Conservation (phyloP, 352 stramenopile genomes). For the Phytophthora melonis region DNA sequence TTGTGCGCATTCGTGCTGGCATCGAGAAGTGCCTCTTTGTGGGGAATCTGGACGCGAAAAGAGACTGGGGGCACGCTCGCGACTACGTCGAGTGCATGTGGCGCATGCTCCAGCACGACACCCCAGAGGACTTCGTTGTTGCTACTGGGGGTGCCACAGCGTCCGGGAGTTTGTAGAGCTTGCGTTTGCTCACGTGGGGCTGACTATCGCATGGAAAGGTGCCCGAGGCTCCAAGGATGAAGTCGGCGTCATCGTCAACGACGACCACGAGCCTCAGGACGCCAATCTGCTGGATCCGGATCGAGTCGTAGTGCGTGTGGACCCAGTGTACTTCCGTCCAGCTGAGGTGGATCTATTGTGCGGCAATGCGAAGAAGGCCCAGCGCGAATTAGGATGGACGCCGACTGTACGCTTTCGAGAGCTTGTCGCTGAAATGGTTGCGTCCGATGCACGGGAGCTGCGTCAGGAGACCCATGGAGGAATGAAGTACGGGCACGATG, state of each 20-base stretch:
- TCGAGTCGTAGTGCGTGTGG: constrained; percentile 94
- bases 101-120: constrained; percentile 96
- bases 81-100: constrained; percentile 99
- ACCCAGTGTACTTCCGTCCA: constrained; percentile 98
- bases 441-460: constrained; percentile 69
- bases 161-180: constrained; percentile 98
- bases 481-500: constrained; percentile 8
- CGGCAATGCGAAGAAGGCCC: constrained; percentile 95
- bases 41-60: constrained; percentile 97
- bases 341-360: constrained; percentile 98
- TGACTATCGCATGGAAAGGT: constrained; percentile 94
- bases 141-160: constrained; percentile 97
- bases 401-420: constrained; percentile 93
- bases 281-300: constrained; percentile 60
- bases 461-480: constrained; percentile 20
- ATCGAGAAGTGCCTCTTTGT: constrained; percentile 97
- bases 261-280: constrained; percentile 12
- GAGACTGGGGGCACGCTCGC: constrained; percentile 98
- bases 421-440: constrained; percentile 98
- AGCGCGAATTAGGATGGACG: constrained; percentile 92
- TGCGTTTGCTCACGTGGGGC: constrained; percentile 92
- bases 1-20: constrained; percentile 94
- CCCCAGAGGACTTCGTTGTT: constrained; percentile 83
- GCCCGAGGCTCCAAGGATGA: constrained; percentile 91
- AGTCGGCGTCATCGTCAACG: constrained; percentile 90